A percentile compares a stretch with the other conserved stretches of the same genome.
Conservation (phyloP, 108 stramenopile species). For the Aurantiochytrium sp. region DNA sequence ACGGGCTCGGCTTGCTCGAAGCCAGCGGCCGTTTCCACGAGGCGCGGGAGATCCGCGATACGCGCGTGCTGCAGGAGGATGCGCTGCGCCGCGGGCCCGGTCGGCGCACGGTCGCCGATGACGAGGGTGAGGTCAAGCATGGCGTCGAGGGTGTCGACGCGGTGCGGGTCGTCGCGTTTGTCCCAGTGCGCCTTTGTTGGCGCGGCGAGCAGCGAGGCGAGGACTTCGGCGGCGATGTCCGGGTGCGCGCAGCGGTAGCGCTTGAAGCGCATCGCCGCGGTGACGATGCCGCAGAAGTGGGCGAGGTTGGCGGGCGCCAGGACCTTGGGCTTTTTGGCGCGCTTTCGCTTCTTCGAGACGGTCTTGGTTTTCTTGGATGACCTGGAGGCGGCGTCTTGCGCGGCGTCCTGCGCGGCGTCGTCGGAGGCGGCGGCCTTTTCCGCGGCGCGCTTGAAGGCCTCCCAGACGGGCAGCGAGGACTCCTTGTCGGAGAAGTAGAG, state of each 20-base stretch:
- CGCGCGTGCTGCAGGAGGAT: background rate
- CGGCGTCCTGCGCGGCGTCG: too few species aligned
- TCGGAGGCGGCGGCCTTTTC: too few species aligned
- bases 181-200: background rate
- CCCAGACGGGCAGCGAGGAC: background rate
- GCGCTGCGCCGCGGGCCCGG: background rate
- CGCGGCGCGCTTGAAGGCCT: too few species aligned
- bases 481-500: background rate
- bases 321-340: background rate
- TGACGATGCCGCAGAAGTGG: background rate
- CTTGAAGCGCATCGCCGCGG: background rate
- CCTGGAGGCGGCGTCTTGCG: too few species aligned
- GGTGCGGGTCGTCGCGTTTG: background rate
- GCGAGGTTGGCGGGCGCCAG: background rate
- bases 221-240: background rate
- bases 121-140: background rate
- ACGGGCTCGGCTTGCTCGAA: background rate
- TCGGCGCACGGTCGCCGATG: background rate
- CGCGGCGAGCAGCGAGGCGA: background rate
- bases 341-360: too few species aligned
- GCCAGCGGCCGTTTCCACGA: background rate
- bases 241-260: background rate
- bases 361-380: too few species aligned
- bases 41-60: background rate
- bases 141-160: background rate